Base-by-base conservation (phyloP, 108 stramenopile species). In the Pseudonitzschia multistriata region DNA sequence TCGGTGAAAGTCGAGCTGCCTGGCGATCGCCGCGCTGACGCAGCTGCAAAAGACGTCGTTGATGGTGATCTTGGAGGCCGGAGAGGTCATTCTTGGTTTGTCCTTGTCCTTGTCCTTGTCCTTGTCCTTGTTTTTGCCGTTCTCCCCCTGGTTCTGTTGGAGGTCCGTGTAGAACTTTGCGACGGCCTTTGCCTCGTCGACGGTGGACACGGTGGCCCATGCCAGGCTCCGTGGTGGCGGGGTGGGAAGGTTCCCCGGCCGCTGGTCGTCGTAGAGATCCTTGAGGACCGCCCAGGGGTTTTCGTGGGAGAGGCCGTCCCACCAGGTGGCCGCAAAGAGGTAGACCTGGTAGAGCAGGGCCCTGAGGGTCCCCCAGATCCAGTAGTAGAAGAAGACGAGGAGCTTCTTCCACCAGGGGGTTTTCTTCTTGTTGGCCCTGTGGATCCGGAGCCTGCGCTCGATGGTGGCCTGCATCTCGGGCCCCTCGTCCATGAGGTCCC, bases 41-140 rank as follows among this genome's bases (percentile, higher is more conserved):
- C 91, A 92, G 57, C 81, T 78, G 22, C 85, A 88, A 72, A 90
- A 92, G 36, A 95, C 54, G 70, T 95, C 94, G 78, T 95, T 95
- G 29, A 95, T 73, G 10, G 91, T 95, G 1, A 83, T 71, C 35
- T 35, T 31, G 22, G 57, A 59, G 0, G 19, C 14, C 42, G n/a
- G n/a, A n/a, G n/a, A n/a, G n/a, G n/a, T n/a, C n/a, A n/a, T n/a
- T 75, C 81, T 47, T 54, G n/a, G n/a, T n/a, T n/a, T n/a, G n/a
- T n/a, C n/a, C n/a, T n/a, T n/a, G n/a, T n/a, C n/a, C 35, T 21
- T n/a, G n/a, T n/a, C n/a, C n/a, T n/a, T n/a, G n/a, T n/a, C n/a
- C 68, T 56, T 62, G 35, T 53, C 54, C 70, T 31, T 69, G 48
- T 24, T 76, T 65, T 15, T 48, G 36, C 53, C 21, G 49, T 55